These are phyloP conservation scores for Gentiana macrophylla DNA, from an alignment of 257 asterid genomes.

Conservation along the genomic window DNA sequence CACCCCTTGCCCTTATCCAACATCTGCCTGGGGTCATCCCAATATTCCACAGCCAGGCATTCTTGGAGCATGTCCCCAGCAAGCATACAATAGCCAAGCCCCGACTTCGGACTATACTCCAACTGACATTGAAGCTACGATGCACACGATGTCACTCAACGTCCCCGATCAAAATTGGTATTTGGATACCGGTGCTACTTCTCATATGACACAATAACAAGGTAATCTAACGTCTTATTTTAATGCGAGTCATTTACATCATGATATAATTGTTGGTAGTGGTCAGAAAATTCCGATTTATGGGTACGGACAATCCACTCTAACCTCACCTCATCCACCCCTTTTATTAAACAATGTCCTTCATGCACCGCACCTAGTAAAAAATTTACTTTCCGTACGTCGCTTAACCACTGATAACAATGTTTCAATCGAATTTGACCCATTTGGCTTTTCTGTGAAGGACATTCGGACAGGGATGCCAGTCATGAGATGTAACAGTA, in stretches of 20 bases:
- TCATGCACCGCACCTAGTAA: not conserved
- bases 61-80: not conserved
- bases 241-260: not conserved
- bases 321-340: constrained; percentile 2
- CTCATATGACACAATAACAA: not conserved
- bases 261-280: not conserved
- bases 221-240: not conserved
- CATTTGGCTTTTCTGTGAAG: constrained; percentile 1
- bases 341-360: not conserved
- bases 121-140: not conserved
- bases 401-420: not conserved
- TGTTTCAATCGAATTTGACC: not conserved
- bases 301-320: not conserved
- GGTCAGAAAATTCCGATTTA: not conserved
- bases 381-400: not conserved
- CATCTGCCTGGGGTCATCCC: too few relatives aligned
- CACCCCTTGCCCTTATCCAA: too few relatives aligned
- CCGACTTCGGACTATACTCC: not conserved
- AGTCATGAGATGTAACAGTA: constrained; percentile 3
- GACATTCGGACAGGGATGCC: not conserved
- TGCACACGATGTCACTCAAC: not conserved
- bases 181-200: constrained; percentile 3
- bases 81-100: not conserved
- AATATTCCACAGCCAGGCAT: too few relatives aligned
- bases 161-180: not conserved